Evolutionary conservation across 1,139 yeast species (phyloP), one percentile per base, ranked within the genome.

Genomic region (Suhomyces yuchorum): DNA sequence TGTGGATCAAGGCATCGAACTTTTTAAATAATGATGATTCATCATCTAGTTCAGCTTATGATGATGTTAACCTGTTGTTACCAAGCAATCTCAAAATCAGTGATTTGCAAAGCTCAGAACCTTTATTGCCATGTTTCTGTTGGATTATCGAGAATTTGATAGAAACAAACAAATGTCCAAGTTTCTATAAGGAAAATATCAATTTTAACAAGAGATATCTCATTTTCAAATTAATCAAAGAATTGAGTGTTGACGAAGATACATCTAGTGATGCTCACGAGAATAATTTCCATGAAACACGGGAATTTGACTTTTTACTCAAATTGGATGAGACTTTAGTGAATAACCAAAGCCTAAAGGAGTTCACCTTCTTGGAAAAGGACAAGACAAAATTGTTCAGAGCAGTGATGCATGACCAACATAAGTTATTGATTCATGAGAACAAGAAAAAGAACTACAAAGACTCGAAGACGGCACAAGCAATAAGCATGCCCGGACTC

Each of bases 81-180:
- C 80, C 80, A 0, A 49, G 47, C 2, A 54, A 57, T 30, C 53
- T 75, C 34, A 58, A 58, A 8, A 43, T 56, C 1, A 48, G 59
- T 3, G 78, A 72, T 44, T 63, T 75, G 42, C 53, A 58, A 24
- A 66, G 62, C 24, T 56, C 65, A 20, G 80, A 74, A 46, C 76
- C 77, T 1, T 65, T 75, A 41, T 65, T 75, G n/a, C 96, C 97
- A 2, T 92, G 97, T 61, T 81, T 91, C 54, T 97, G 98, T 8
- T 75, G 80, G 81, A 66, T 76, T 18, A 71, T 76, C 45, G 79
- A 75, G 49, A 74, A 74, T 51, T 62, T 75, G 43, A 54, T 75
- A 37, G 73, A 68, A 33, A 62, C 70, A 3, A 71, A 71, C 53
- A 68, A 59, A 47, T 63, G 73, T 37, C 71, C 77, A 15, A 71